phyloP scores from a whole-genome alignment of 2,329 filamentous ascomycete genomes.

The Cryphonectria parasitica region DNA sequence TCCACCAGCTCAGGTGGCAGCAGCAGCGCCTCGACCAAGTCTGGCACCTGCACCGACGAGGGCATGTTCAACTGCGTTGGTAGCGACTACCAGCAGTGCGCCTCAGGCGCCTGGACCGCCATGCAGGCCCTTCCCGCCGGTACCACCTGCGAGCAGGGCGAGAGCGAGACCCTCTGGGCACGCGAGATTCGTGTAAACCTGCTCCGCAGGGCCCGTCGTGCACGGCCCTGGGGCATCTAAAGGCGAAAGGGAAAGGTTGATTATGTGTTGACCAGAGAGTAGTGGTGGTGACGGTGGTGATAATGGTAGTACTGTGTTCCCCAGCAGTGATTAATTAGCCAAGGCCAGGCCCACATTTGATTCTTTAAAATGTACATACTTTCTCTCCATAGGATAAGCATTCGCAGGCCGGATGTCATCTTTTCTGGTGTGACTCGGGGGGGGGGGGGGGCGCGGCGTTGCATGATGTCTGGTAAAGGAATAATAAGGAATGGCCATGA shows the following conservation, averaged over 20 bases:
- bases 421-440: not conserved
- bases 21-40: conserved; percentile 28
- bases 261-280: too few relatives aligned
- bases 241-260: not conserved
- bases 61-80: conserved; percentile 43
- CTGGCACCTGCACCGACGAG: conserved; percentile 38
- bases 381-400: conserved; percentile 6
- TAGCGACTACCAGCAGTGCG: conserved; percentile 41
- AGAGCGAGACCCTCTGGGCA: conserved; percentile 25
- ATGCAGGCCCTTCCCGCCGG: conserved; percentile 37
- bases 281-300: not conserved
- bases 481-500: not conserved
- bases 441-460: not conserved
- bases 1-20: conserved; percentile 15
- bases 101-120: conserved; percentile 37
- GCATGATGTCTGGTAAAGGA: not conserved
- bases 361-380: conserved; percentile 8
- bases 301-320: not conserved
- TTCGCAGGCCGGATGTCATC: conserved; percentile 5
- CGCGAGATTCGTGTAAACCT: not conserved
- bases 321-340: not conserved
- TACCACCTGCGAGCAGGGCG: conserved; percentile 37
- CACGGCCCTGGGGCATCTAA: not conserved
- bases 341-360: not conserved
- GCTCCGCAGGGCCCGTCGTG: conserved; percentile 18